Evolutionary conservation across 345 rosid genomes (phyloP).

Genomic region (Gossypium bickii): DNA sequence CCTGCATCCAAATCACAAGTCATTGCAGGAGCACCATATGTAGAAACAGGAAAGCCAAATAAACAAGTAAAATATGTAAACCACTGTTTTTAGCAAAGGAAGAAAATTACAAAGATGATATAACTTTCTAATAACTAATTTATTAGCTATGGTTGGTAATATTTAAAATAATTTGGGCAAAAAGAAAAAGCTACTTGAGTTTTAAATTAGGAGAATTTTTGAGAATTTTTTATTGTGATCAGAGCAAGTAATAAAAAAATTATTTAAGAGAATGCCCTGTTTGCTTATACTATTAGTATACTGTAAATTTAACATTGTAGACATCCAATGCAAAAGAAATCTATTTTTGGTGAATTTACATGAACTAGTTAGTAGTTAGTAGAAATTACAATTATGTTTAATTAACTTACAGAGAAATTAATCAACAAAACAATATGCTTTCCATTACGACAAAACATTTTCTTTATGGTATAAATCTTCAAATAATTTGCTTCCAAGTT

Average conservation of each 20-base stretch:
- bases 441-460: neutral
- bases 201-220: neutral
- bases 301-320: too few species aligned
- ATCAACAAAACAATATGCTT: neutral
- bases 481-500: neutral
- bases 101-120: neutral
- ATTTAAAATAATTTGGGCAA: neutral
- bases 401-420: neutral
- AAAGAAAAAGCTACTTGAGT: neutral
- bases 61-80: neutral
- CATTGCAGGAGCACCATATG: neutral
- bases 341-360: neutral
- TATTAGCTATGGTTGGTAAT: neutral
- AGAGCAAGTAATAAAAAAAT: neutral
- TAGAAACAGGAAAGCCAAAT: neutral
- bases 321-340: too few species aligned
- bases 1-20: slow-evolving; percentile 36
- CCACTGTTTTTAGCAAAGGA: neutral
- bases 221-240: neutral
- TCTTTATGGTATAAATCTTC: neutral
- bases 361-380: neutral
- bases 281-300: neutral
- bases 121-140: neutral
- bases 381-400: neutral
- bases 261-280: neutral